These are phyloP conservation scores for Clohesyomyces aquaticus DNA, from an alignment of 495 filamentous ascomycete species.

Conservation along the genomic window DNA sequence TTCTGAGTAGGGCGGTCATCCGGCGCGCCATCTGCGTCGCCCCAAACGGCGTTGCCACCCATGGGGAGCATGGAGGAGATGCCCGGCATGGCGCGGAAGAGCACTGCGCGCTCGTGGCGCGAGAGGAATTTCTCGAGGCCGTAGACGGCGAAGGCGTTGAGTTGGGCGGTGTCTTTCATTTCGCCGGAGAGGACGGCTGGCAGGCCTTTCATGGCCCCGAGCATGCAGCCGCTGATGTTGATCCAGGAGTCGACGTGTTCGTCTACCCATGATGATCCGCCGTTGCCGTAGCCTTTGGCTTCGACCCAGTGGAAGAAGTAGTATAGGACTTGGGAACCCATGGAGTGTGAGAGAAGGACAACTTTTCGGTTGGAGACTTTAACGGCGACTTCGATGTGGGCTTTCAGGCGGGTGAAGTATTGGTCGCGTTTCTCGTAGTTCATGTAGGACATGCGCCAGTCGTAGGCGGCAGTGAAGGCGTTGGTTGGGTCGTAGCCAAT, in stretches of 20 bases:
- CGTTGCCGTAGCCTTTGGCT: constrained; percentile 72
- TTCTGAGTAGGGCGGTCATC: constrained; percentile 78
- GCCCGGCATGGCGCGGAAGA: constrained; percentile 96
- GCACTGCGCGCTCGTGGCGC: constrained; percentile 85
- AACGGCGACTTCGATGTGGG: constrained; percentile 82
- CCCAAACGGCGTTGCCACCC: constrained; percentile 92
- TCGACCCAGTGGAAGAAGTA: constrained; percentile 99
- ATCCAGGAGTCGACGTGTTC: constrained; percentile 90
- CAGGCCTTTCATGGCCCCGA: constrained; percentile 89
- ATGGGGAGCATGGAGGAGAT: constrained; percentile 97
- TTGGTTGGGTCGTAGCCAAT: constrained; percentile 97
- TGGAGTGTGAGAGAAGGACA: constrained; percentile 89
- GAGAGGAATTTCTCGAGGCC: constrained; percentile 94
- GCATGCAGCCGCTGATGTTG: constrained; percentile 97
- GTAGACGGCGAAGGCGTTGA: constrained; percentile 97
- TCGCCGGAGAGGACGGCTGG: constrained; percentile 92
- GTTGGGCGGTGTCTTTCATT: constrained; percentile 96
- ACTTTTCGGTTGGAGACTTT: constrained; percentile 73
- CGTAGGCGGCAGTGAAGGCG: constrained; percentile 92
- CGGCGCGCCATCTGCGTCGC: constrained; percentile 84
- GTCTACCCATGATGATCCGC: constrained; percentile 89
- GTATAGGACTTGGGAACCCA: constrained; percentile 93
- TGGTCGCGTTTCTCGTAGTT: constrained; percentile 89
- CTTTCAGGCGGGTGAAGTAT: constrained; percentile 88
- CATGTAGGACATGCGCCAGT: constrained; percentile 92